Evolutionary conservation across 2,329 filamentous ascomycete genomes (phyloP).

Genomic region (Pestalotiopsis sp.): DNA sequence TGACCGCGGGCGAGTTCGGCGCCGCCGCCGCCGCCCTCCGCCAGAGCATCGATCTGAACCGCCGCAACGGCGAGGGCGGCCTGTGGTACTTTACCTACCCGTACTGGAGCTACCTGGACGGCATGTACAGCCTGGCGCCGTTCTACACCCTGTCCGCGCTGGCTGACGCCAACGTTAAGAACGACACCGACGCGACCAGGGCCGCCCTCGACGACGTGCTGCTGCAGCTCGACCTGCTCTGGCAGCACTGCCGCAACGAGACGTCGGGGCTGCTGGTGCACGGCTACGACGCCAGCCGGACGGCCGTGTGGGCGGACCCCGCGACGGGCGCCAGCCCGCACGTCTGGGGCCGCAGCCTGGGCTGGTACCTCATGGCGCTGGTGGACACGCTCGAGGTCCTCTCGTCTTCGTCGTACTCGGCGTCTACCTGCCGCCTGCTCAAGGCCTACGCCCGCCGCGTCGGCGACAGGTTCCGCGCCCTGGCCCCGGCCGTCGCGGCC

Average conservation of each 20-base stretch:
- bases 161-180: slow-evolving; percentile 15
- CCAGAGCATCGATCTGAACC: slow-evolving; percentile 31
- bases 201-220: slow-evolving; percentile 27
- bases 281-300: slow-evolving; percentile 37
- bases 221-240: slow-evolving; percentile 31
- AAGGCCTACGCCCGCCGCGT: slow-evolving; percentile 15
- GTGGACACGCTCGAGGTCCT: slow-evolving; percentile 37
- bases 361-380: slow-evolving; percentile 40
- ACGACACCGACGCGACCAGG: slow-evolving; percentile 3
- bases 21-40: slow-evolving; percentile 25
- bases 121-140: slow-evolving; percentile 51
- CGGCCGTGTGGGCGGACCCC: slow-evolving; percentile 36
- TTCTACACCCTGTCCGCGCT: slow-evolving; percentile 37
- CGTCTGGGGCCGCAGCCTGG: slow-evolving; percentile 39
- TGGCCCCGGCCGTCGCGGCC: slow-evolving; percentile 25
- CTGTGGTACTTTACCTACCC: slow-evolving; percentile 47
- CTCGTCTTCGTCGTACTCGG: slow-evolving; percentile 2
- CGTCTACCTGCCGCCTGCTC: background rate
- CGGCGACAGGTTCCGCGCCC: slow-evolving; percentile 21
- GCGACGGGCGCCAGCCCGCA: slow-evolving; percentile 37
- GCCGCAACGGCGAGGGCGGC: slow-evolving; percentile 35
- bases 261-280: slow-evolving; percentile 33
- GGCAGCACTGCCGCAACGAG: slow-evolving; percentile 25
- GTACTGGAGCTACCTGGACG: slow-evolving; percentile 55
- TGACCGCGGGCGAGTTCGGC: slow-evolving; percentile 12